phyloP scores from a whole-genome alignment of 2,329 filamentous ascomycete species.

The Penicillium polonicum region DNA sequence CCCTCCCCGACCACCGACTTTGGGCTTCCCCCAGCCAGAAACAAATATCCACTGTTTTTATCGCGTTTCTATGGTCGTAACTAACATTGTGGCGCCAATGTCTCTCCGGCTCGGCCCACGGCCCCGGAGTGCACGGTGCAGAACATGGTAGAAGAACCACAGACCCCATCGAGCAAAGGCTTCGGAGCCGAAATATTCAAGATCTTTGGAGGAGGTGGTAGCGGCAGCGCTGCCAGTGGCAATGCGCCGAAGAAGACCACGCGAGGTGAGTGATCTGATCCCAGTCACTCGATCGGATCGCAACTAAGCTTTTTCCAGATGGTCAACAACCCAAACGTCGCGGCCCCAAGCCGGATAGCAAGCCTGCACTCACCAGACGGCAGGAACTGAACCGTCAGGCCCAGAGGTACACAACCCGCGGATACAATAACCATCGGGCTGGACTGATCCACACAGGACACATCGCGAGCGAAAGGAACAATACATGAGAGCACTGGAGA shows the following conservation, averaged over 20 bases:
- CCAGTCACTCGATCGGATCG: background rate
- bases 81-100: constrained; percentile 20
- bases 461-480: constrained; percentile 95
- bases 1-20: background rate
- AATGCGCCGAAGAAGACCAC: constrained; percentile 63
- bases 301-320: constrained; percentile 53
- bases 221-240: constrained; percentile 32
- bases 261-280: constrained; percentile 56
- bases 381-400: constrained; percentile 95
- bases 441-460: constrained; percentile 59
- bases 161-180: constrained; percentile 20
- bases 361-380: constrained; percentile 84
- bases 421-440: constrained; percentile 9
- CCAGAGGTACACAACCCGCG: constrained; percentile 66
- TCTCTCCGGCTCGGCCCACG: constrained; percentile 11
- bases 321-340: constrained; percentile 83
- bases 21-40: background rate
- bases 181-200: constrained; percentile 44
- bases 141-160: constrained; percentile 19
- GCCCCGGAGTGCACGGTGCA: constrained; percentile 18
- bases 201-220: constrained; percentile 50
- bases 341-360: constrained; percentile 94
- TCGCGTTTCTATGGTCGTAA: background rate
- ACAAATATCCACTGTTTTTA: background rate
- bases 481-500: constrained; percentile 91